Conservation (phyloP, 2,329 filamentous ascomycete species). For the Cryphonectria japonica region DNA sequence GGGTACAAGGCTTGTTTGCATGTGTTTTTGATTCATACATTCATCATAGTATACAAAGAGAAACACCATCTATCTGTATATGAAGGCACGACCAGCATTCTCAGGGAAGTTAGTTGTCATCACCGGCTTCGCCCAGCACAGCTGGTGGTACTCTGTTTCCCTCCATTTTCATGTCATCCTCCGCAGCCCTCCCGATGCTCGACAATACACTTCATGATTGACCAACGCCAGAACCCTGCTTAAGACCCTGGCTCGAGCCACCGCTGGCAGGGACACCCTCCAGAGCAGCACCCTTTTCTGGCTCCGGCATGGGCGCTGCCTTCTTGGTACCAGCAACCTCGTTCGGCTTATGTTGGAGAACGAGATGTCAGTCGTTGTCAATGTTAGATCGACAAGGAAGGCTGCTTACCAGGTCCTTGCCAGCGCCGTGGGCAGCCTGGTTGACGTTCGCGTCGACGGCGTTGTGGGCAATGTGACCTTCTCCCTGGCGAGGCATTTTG, state of each 20-base stretch:
- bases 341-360: constrained; percentile 14
- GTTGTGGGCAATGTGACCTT: constrained; percentile 50
- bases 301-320: constrained; percentile 52
- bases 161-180: neutral
- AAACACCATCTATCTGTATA: too few relatives aligned
- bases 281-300: constrained; percentile 49
- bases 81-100: too few relatives aligned
- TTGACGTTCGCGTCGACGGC: constrained; percentile 44
- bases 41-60: too few relatives aligned
- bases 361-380: neutral
- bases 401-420: constrained; percentile 42
- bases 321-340: constrained; percentile 54
- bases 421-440: constrained; percentile 50
- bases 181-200: neutral
- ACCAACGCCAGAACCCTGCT: constrained; percentile 44
- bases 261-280: constrained; percentile 47
- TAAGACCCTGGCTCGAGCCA: constrained; percentile 48
- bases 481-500: constrained; percentile 56
- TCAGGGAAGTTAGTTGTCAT: too few relatives aligned
- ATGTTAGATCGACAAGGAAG: too few relatives aligned
- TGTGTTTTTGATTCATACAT: too few relatives aligned
- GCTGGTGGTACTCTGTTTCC: too few relatives aligned
- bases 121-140: too few relatives aligned
- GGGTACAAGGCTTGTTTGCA: too few relatives aligned
- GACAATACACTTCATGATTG: constrained; percentile 34